Percentiles rank a stretch among this genome's conserved stretches.
Evolutionary conservation across 1,139 yeast genomes (phyloP).

Genomic region (Diutina pseudorugosa): DNA sequence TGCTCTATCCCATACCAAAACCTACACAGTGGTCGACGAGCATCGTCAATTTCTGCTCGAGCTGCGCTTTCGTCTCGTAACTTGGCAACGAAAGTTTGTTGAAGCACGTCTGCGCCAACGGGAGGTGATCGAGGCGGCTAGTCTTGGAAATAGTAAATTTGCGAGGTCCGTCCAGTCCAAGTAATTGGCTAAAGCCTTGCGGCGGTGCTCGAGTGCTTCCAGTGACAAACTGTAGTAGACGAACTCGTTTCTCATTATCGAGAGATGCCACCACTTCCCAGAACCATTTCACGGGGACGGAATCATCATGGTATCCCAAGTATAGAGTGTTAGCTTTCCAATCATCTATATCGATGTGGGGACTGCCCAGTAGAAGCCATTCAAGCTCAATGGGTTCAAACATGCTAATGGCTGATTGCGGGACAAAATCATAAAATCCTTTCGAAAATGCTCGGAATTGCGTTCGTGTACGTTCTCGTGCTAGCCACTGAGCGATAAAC

Average conservation of each 20-base stretch:
- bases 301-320: constrained; percentile 92
- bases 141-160: constrained; percentile 97
- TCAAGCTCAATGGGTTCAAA: constrained; percentile 97
- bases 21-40: constrained; percentile 94
- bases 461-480: constrained; percentile 81
- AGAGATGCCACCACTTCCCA: constrained; percentile 89
- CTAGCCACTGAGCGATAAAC: constrained; percentile 91
- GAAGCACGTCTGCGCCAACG: constrained; percentile 93
- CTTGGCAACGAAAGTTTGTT: constrained; percentile 89
- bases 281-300: constrained; percentile 96
- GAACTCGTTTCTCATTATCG: constrained; percentile 94
- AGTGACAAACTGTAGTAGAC: constrained; percentile 90
- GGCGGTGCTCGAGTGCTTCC: constrained; percentile 99
- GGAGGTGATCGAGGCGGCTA: constrained; percentile 85
- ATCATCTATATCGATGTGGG: constrained; percentile 94
- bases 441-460: constrained; percentile 93
- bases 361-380: constrained; percentile 91
- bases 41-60: constrained; percentile 68
- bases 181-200: constrained; percentile 94
- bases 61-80: constrained; percentile 57
- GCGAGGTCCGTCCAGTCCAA: constrained; percentile 98
- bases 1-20: constrained; percentile 38
- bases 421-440: constrained; percentile 94
- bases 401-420: constrained; percentile 90
- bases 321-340: constrained; percentile 99